Evolutionary conservation across 1,284 basidiomycete genomes (phyloP).

Genomic region (Ustilago bromivora): DNA sequence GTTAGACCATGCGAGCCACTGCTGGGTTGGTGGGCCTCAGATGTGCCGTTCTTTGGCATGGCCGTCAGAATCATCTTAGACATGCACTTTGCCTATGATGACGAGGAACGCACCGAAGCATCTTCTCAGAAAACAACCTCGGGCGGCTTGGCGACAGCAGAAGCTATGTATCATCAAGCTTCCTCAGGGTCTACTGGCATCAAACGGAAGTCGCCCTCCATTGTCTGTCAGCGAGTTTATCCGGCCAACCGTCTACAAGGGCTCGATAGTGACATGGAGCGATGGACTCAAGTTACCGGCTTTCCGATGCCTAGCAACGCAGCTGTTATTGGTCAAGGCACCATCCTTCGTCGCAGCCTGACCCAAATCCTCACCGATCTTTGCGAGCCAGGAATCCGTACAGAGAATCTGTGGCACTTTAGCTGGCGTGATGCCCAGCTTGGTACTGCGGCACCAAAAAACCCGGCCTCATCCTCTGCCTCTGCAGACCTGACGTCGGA

Average conservation of each 20-base stretch:
- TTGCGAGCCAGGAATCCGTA: constrained; percentile 47
- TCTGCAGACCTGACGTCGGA: neutral
- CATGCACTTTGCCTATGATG: constrained; percentile 17
- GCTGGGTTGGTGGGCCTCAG: constrained; percentile 53
- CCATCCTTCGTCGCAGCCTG: constrained; percentile 35
- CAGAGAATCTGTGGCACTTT: constrained; percentile 42
- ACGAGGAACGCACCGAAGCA: neutral
- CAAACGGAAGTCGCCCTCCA: constrained; percentile 20
- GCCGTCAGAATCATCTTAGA: constrained; percentile 43
- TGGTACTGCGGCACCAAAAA: neutral
- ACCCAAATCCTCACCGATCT: constrained; percentile 39
- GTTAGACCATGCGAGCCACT: constrained; percentile 29
- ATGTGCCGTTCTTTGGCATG: constrained; percentile 51
- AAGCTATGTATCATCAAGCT: neutral
- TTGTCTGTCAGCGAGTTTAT: constrained; percentile 46
- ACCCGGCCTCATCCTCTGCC: neutral
- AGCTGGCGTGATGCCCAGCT: constrained; percentile 36
- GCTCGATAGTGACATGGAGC: constrained; percentile 38
- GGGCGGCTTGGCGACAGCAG: neutral
- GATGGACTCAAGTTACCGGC: constrained; percentile 38
- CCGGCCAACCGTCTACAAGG: constrained; percentile 48
- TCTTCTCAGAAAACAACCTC: neutral
- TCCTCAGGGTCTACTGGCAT: neutral
- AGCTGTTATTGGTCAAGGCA: constrained; percentile 41
- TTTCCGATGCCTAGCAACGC: constrained; percentile 45